Base-by-base conservation (phyloP, 345 rosid genomes). In the Bretschneidera sinensis region DNA sequence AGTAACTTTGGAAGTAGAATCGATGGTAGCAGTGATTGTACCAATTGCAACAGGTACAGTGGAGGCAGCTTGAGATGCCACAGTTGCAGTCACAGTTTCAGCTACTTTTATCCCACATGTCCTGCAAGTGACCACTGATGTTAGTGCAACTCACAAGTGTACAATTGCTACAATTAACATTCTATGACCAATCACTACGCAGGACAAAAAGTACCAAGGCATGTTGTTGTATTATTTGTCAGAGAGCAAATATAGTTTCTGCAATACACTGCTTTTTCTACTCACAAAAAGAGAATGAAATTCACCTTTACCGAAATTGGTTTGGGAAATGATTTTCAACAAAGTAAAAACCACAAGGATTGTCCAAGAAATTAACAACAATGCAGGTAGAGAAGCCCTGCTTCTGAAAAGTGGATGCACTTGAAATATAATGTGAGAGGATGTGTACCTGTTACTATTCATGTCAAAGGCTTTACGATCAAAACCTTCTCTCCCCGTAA, bases 401-500 rank as follows among this genome's bases (percentile, higher is more conserved):
- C 16, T 39, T n/a, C 52, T 17, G 52, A 48, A 6, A 14, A 43
- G 9, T 7, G 31, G 20, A 34, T 21, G 33, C 10, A 60, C 43
- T 20, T 10, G 17, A 50, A 54, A 21, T n/a, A 64, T 39, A 34
- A 69, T 25, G 45, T 6, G 14, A 59, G 48, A 48, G 57, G 49
- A 28, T 17, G 31, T 45, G 51, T 80, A 89, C 98, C 95, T 78
- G 74, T 56, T 64, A 68, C 63, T 61, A 52, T 60, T 72, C 48
- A 48, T 53, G 24, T 51, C 21, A 33, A 54, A 48, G 62, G 68
- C 69, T 63, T 71, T 76, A 58, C 53, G 79, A 60, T 57, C 71
- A 72, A 89, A 87, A 31, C 95, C 97, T 68, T 71, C 74, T 74
- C 57, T 78, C 31, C 91, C 95, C 18, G 60, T 67, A 22, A 85